A percentile compares a stretch with the other conserved stretches of the same genome.
Evolutionary conservation across 805 yeast genomes (phyloP).

Genomic region (Kluyveromyces wickerhamii): DNA sequence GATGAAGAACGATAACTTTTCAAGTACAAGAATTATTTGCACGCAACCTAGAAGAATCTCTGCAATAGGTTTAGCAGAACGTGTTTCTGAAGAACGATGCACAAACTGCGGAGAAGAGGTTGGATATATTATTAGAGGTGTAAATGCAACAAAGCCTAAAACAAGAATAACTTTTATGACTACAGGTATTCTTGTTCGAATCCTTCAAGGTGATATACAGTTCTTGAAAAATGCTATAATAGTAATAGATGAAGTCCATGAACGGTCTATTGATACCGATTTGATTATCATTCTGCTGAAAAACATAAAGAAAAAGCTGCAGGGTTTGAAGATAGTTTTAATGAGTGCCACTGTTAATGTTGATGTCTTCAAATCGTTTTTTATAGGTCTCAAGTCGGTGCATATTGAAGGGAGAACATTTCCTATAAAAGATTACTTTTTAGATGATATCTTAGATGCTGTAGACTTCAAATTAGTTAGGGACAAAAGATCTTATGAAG

Average conservation of each 20-base stretch:
- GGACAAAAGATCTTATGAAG: constrained; percentile 16
- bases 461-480: constrained; percentile 48
- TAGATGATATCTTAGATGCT: constrained; percentile 55
- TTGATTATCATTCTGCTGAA: constrained; percentile 72
- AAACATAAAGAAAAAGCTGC: constrained; percentile 38
- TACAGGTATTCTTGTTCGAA: constrained; percentile 82
- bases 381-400: constrained; percentile 50
- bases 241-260: constrained; percentile 94
- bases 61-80: constrained; percentile 87
- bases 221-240: constrained; percentile 53
- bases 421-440: constrained; percentile 72
- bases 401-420: constrained; percentile 92
- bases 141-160: constrained; percentile 47
- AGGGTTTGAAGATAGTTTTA: constrained; percentile 57
- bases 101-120: constrained; percentile 48
- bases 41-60: constrained; percentile 96
- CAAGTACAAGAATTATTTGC: constrained; percentile 56
- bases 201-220: constrained; percentile 50
- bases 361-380: constrained; percentile 57
- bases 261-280: constrained; percentile 86
- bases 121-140: constrained; percentile 89
- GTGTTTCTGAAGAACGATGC: constrained; percentile 77
- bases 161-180: constrained; percentile 86
- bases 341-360: constrained; percentile 94
- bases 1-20: constrained; percentile 39